Percentiles rank a stretch among this genome's conserved stretches.
phyloP scores from a whole-genome alignment of 306 rosid genomes.

The Fragaria iinumae region DNA sequence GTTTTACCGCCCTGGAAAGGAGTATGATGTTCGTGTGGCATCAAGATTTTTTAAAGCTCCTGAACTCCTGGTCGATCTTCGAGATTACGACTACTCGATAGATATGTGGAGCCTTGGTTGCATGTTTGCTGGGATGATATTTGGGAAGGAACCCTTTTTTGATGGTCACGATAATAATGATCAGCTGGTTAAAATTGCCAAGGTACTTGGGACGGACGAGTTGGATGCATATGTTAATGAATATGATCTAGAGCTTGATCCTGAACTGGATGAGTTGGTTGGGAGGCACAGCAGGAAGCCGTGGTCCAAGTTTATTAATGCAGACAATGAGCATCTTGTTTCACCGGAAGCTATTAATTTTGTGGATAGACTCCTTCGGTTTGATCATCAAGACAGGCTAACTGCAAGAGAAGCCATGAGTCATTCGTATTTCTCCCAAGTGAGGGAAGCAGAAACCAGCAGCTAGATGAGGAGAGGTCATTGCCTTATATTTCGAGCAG shows the following conservation, averaged over 20 bases:
- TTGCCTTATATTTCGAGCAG: too few species aligned
- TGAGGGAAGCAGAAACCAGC: constrained; percentile 89
- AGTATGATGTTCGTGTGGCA: constrained; percentile 83
- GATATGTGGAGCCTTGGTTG: constrained; percentile 99
- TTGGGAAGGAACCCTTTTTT: constrained; percentile 96
- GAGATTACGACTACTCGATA: constrained; percentile 83
- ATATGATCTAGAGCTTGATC: constrained; percentile 77
- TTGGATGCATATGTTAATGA: constrained; percentile 66
- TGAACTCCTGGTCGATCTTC: constrained; percentile 79
- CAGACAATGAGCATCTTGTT: constrained; percentile 92
- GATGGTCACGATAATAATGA: constrained; percentile 95
- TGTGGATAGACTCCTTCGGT: constrained; percentile 92
- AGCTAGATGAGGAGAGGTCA: constrained; percentile 7
- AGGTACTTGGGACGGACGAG: constrained; percentile 92
- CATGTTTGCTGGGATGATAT: constrained; percentile 99
- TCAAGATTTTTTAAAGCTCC: constrained; percentile 91
- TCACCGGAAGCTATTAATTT: constrained; percentile 98
- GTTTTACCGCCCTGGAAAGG: constrained; percentile 85
- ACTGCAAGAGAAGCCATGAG: too few species aligned
- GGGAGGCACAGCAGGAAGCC: constrained; percentile 99
- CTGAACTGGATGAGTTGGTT: constrained; percentile 82
- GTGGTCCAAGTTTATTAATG: constrained; percentile 88
- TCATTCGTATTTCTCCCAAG: constrained; percentile 85
- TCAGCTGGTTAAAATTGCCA: constrained; percentile 85
- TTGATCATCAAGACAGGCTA: constrained; percentile 87